Conservation (phyloP, 129 eudicot genomes). For the Ambrosia trifida region DNA sequence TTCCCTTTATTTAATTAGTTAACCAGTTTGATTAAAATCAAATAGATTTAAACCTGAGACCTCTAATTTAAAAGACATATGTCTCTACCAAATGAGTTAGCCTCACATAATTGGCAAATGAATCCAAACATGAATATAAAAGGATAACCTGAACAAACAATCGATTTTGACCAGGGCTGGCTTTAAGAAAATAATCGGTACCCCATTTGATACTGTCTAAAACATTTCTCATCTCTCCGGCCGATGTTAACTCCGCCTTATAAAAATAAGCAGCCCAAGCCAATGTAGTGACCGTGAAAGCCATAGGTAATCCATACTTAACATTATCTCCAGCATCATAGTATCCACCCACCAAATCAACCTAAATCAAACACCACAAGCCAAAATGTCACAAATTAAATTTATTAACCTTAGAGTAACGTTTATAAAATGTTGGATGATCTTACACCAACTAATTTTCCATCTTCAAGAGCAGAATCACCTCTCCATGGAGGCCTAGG, state of each 20-base stretch:
- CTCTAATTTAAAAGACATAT: too few species aligned
- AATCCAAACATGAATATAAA: neutral
- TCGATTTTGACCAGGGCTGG: slow-evolving; percentile 38
- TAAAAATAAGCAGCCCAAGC: slow-evolving; percentile 70
- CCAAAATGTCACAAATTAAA: neutral
- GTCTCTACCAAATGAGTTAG: too few species aligned
- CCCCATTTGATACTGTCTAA: slow-evolving; percentile 71
- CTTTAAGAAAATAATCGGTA: slow-evolving; percentile 75
- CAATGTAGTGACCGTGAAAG: slow-evolving; percentile 79
- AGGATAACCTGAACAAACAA: slow-evolving; percentile 70
- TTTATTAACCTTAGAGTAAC: neutral
- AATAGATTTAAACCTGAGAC: too few species aligned
- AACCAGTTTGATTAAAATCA: too few species aligned
- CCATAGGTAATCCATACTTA: slow-evolving; percentile 86
- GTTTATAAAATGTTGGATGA: neutral
- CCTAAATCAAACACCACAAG: slow-evolving; percentile 33
- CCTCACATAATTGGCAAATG: too few species aligned
- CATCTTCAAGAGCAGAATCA: slow-evolving; percentile 81
- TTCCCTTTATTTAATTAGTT: too few species aligned
- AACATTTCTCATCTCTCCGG: slow-evolving; percentile 63
- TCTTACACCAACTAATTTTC: slow-evolving; percentile 58
- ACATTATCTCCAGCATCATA: slow-evolving; percentile 97
- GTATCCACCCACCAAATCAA: slow-evolving; percentile 88
- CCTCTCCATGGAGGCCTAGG: slow-evolving; percentile 78
- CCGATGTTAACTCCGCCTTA: slow-evolving; percentile 43